Evolutionary conservation across 805 yeast genomes (phyloP), one percentile per base, ranked within the genome.

Genomic region (Millerago galiae): DNA sequence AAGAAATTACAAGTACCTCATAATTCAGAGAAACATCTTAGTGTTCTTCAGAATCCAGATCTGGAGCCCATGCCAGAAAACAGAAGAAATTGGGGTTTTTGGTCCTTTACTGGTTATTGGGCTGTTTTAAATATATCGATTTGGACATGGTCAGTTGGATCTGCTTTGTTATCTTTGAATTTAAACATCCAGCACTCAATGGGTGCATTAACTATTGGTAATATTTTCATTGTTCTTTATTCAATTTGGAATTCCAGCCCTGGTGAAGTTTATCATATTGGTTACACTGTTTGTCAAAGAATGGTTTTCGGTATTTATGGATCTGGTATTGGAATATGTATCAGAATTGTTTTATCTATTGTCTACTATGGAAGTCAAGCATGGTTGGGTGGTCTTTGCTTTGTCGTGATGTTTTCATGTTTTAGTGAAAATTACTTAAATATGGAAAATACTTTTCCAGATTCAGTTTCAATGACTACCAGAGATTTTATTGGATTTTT

Each of bases 281-380:
- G 70, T 8, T 65, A 56, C 41, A 62, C 70, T 2, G 50, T 66
- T 5, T 59, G 60, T 28, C 69, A 63, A 37, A 49, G 71, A 40
- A 49, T 63, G 44, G 55, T 63, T 9, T 66, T 66, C 53, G 76
- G 76, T 26, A 55, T 67, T 4, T 55, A 61, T 43, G 74, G 74
- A 5, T 64, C 70, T 2, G 54, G 54, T 8, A 36, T 70, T 10
- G 72, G 71, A 15, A 63, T 71, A 17, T 34, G 61, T 16, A 62
- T 68, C 29, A 56, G 75, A 51, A 62, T 66, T 11, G 49, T 68
- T 25, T 52, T 71, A 39, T 61, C 68, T 10, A 58, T 69, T 32
- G 68, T 71, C 16, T 68, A 66, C 56, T 68, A 59, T 47, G 74
- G 69, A 5, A 61, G 67, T 13, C 71, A 68, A 48, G 61, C 70